phyloP scores from a whole-genome alignment of 164 flowering plant species.

The Nelumbo lutea region DNA sequence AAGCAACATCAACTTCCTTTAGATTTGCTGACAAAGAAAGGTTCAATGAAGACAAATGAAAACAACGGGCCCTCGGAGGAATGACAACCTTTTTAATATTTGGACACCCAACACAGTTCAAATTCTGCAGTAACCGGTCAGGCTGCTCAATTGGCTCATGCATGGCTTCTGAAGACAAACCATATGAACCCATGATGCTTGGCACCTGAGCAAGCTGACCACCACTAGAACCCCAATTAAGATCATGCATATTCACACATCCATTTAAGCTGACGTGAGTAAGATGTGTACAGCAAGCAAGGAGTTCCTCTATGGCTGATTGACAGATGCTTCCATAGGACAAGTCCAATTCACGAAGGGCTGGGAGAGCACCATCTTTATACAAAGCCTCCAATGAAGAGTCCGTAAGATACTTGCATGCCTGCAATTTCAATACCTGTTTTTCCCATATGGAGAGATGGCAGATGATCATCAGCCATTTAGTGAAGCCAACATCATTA shows the following conservation, averaged over 20 bases:
- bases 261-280: conserved; percentile 94
- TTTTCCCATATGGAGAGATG: background rate
- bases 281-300: conserved; percentile 76
- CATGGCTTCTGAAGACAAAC: conserved; percentile 14
- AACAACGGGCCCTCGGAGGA: conserved; percentile 64
- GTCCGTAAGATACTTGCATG: conserved; percentile 87
- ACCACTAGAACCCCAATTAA: conserved; percentile 60
- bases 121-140: conserved; percentile 64
- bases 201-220: conserved; percentile 25
- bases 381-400: conserved; percentile 83
- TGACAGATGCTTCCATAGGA: conserved; percentile 86
- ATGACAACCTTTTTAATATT: conserved; percentile 82
- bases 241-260: conserved; percentile 86
- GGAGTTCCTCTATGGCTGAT: conserved; percentile 92
- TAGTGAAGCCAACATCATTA: background rate
- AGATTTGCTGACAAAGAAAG: conserved; percentile 81
- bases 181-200: conserved; percentile 13
- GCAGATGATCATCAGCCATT: background rate
- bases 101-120: conserved; percentile 92
- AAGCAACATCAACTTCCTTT: conserved; percentile 82
- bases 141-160: conserved; percentile 32
- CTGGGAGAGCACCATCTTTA: conserved; percentile 70
- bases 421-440: conserved; percentile 90
- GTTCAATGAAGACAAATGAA: conserved; percentile 68
- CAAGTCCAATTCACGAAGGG: conserved; percentile 77